phyloP scores from a whole-genome alignment of 306 rosid genomes.

The Canavalia ensiformis region DNA sequence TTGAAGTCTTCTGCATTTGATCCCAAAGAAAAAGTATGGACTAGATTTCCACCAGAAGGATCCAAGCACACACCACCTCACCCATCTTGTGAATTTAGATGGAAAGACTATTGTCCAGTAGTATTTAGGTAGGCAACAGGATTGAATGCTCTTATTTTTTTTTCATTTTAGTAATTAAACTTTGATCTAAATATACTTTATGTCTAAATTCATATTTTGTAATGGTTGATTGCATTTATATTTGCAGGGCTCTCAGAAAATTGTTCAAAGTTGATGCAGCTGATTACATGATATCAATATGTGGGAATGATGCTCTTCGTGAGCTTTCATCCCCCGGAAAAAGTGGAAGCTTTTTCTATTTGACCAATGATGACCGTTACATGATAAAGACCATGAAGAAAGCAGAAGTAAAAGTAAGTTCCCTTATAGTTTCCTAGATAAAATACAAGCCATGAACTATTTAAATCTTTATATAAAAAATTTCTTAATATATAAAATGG shows the following conservation, averaged over 20 bases:
- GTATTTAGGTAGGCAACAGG: slow-evolving; percentile 78
- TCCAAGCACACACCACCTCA: slow-evolving; percentile 97
- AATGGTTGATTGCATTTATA: slow-evolving; percentile 47
- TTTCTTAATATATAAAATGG: too few relatives aligned
- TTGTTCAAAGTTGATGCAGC: slow-evolving; percentile 96
- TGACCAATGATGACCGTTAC: slow-evolving; percentile 91
- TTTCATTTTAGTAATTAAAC: background rate
- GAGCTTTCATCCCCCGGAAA: slow-evolving; percentile 98
- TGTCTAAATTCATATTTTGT: background rate
- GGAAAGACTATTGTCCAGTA: slow-evolving; percentile 99
- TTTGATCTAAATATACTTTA: background rate
- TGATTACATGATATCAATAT: slow-evolving; percentile 96
- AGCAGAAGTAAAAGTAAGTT: slow-evolving; percentile 93
- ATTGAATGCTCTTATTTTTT: slow-evolving; percentile 32
- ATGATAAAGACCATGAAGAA: slow-evolving; percentile 98
- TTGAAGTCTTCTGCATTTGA: slow-evolving; percentile 90
- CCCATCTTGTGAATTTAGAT: slow-evolving; percentile 81
- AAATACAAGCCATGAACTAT: background rate
- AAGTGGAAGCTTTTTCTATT: slow-evolving; percentile 96
- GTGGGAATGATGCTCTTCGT: slow-evolving; percentile 92
- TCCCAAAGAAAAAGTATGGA: slow-evolving; percentile 95
- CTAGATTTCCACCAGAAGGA: slow-evolving; percentile 95
- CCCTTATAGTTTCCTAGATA: slow-evolving; percentile 23
- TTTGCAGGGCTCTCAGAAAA: slow-evolving; percentile 89
- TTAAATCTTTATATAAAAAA: background rate